Conservation (phyloP, 768 basidiomycete species). For the Tulasnella sp. region DNA sequence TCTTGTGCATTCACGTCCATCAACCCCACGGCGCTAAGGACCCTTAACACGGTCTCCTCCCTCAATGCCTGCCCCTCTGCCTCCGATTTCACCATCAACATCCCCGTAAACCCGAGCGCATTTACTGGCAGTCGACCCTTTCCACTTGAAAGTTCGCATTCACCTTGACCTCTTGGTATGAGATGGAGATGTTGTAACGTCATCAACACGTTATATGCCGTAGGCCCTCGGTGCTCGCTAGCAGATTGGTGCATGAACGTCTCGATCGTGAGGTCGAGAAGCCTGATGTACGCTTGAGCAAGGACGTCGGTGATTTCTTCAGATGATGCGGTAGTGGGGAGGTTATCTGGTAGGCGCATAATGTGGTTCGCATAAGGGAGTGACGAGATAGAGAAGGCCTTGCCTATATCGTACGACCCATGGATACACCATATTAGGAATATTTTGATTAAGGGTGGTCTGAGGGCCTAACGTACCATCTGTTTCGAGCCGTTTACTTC, state of each 20-base stretch:
- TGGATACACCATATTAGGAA: neutral
- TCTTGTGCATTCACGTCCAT: neutral
- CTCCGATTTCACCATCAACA: slow-evolving; percentile 78
- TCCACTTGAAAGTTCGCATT: slow-evolving; percentile 41
- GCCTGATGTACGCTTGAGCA: slow-evolving; percentile 51
- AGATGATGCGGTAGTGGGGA: slow-evolving; percentile 25
- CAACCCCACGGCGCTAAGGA: slow-evolving; percentile 54
- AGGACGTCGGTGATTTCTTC: slow-evolving; percentile 43
- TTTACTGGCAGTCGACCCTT: slow-evolving; percentile 63
- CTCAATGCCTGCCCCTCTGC: slow-evolving; percentile 61
- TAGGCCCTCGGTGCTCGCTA: slow-evolving; percentile 35
- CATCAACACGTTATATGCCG: slow-evolving; percentile 75
- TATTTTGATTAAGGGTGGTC: neutral
- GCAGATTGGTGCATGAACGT: slow-evolving; percentile 53
- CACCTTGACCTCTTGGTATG: slow-evolving; percentile 65
- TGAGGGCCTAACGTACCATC: slow-evolving; percentile 36
- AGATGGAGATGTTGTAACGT: slow-evolving; percentile 78
- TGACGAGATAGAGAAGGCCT: slow-evolving; percentile 54
- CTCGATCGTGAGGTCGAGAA: slow-evolving; percentile 68
- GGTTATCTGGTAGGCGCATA: slow-evolving; percentile 39
- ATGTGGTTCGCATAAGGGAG: slow-evolving; percentile 79
- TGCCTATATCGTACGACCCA: slow-evolving; percentile 35
- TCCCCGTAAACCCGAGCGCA: slow-evolving; percentile 80
- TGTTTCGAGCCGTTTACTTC: slow-evolving; percentile 42
- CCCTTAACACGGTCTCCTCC: slow-evolving; percentile 48